Conservation (phyloP, 345 rosid species). For the Boechera divaricarpa region DNA sequence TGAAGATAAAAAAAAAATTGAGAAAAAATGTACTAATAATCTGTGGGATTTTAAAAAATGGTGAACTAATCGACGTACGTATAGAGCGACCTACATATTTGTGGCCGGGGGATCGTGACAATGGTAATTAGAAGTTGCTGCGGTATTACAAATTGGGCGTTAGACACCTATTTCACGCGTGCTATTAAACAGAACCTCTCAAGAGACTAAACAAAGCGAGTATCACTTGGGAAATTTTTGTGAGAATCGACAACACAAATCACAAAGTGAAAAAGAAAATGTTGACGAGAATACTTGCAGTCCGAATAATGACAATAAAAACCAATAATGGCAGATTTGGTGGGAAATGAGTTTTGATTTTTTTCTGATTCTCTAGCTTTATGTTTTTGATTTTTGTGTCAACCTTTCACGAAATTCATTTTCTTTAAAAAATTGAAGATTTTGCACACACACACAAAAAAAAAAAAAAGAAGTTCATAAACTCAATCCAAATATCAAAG, state of each 20-base stretch:
- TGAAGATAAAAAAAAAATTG: neutral
- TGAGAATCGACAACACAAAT: slow-evolving; percentile 24
- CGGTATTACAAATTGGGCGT: neutral
- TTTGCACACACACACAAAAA: neutral
- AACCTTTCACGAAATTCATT: neutral
- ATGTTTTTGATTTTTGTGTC: neutral
- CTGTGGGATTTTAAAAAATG: too few relatives aligned
- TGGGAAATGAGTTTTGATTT: slow-evolving; percentile 17
- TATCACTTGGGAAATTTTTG: neutral
- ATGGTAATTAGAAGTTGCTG: too few relatives aligned
- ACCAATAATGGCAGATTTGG: slow-evolving; percentile 25
- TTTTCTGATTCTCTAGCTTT: neutral
- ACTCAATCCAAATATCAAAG: slow-evolving; percentile 4
- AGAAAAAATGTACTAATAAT: neutral
- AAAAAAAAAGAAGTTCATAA: neutral
- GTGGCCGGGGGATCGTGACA: too few relatives aligned
- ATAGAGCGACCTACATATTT: too few relatives aligned
- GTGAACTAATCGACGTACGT: too few relatives aligned
- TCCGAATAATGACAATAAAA: neutral
- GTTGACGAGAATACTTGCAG: slow-evolving; percentile 6
- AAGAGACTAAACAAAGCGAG: slow-evolving; percentile 8
- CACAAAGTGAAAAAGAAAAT: slow-evolving; percentile 1
- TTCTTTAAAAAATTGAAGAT: neutral
- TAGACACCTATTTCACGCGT: neutral
- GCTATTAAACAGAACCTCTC: neutral